Conservation (phyloP, 371 early-diverging fungal genomes). For the Conidiobolus incongruus region DNA sequence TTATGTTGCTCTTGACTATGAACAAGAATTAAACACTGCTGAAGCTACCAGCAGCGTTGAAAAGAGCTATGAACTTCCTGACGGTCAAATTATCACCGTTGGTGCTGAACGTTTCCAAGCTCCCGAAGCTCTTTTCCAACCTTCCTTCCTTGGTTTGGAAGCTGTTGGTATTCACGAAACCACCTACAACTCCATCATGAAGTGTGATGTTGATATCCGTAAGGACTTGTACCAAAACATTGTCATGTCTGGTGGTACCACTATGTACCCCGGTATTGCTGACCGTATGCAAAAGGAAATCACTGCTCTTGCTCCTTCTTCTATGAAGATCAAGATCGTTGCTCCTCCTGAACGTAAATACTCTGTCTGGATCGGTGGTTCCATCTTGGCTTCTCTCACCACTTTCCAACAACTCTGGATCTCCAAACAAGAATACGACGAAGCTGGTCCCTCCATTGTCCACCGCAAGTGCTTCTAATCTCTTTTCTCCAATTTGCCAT, state of each 20-base stretch:
- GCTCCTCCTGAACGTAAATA: constrained; percentile 99
- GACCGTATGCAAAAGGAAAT: constrained; percentile 98
- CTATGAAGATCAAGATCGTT: constrained; percentile 99
- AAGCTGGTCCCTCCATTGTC: constrained; percentile 91
- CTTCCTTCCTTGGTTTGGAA: constrained; percentile 82
- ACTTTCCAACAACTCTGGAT: constrained; percentile 81
- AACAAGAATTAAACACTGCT: constrained; percentile 95
- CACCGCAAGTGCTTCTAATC: constrained; percentile 96
- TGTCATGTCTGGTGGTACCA: constrained; percentile 85
- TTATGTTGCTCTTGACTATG: constrained; percentile 97
- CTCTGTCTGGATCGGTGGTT: constrained; percentile 99
- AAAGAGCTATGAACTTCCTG: constrained; percentile 98
- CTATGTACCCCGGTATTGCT: constrained; percentile 92
- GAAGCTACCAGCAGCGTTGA: constrained; percentile 79
- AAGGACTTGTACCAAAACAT: constrained; percentile 92
- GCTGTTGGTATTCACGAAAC: constrained; percentile 85
- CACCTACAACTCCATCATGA: constrained; percentile 90
- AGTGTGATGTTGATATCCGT: constrained; percentile 96
- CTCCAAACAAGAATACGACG: constrained; percentile 91
- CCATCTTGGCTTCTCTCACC: constrained; percentile 92
- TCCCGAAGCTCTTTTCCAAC: constrained; percentile 99
- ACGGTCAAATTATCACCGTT: constrained; percentile 97
- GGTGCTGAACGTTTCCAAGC: constrained; percentile 97
- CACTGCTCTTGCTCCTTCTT: constrained; percentile 89
- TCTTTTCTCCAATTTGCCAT: neutral